Percentiles rank a stretch among this genome's conserved stretches.
Conservation (phyloP, 495 filamentous ascomycete species). For the Talaromyces wortmannii region DNA sequence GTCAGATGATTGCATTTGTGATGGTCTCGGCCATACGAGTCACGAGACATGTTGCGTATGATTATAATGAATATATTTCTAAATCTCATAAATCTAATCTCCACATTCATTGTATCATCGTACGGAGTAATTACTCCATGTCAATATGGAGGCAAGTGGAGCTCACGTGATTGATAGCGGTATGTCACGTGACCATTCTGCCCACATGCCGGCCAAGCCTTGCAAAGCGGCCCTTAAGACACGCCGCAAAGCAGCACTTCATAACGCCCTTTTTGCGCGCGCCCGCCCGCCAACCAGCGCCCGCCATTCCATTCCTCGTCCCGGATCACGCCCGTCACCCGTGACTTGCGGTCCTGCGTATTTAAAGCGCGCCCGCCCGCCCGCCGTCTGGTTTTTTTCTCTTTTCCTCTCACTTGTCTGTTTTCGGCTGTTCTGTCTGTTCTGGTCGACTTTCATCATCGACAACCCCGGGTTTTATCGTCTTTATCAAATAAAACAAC, state of each 20-base stretch:
- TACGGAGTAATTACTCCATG: background rate
- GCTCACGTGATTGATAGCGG: too few species aligned
- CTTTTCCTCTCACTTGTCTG: constrained; percentile 13
- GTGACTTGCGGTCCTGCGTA: constrained; percentile 24
- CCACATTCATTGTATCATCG: background rate
- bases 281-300: constrained; percentile 33
- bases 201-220: constrained; percentile 11
- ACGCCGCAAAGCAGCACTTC: constrained; percentile 33
- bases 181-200: too few species aligned
- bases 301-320: constrained; percentile 9
- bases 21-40: background rate
- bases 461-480: constrained; percentile 16
- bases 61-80: background rate
- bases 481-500: too few species aligned
- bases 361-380: constrained; percentile 19
- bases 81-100: background rate
- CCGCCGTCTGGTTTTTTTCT: constrained; percentile 16
- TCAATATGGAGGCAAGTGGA: background rate
- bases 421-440: constrained; percentile 21
- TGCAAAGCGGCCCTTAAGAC: constrained; percentile 15
- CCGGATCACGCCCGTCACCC: constrained; percentile 9
- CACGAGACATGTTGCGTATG: background rate
- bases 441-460: constrained; percentile 20
- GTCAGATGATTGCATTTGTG: background rate
- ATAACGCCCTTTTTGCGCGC: constrained; percentile 35